A percentile compares a stretch with the other conserved stretches of the same genome.
These are phyloP conservation scores for Jackrogersella minutella DNA, from an alignment of 495 filamentous ascomycete species.

Conservation along the genomic window DNA sequence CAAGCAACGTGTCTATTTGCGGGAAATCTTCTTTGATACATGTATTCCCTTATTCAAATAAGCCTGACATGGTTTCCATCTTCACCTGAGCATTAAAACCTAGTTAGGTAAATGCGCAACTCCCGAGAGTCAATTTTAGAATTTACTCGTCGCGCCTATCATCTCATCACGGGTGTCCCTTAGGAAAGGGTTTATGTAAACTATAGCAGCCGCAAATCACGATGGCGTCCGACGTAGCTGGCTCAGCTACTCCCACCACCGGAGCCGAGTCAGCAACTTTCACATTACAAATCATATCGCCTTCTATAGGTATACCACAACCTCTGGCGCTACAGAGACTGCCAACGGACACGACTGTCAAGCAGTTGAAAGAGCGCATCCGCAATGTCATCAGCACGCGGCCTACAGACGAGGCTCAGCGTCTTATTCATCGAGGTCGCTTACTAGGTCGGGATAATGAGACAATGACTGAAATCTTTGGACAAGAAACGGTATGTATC, in stretches of 20 bases:
- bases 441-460: conserved; percentile 61
- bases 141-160: neutral
- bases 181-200: neutral
- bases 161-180: neutral
- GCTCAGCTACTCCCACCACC: conserved; percentile 25
- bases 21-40: conserved; percentile 21
- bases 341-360: conserved; percentile 63
- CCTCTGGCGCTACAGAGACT: conserved; percentile 63
- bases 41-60: neutral
- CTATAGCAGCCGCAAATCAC: conserved; percentile 12
- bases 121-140: conserved; percentile 1
- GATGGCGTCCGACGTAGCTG: conserved; percentile 39
- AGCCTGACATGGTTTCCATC: conserved; percentile 36
- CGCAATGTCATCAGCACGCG: conserved; percentile 60
- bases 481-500: conserved; percentile 61
- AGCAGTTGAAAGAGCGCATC: conserved; percentile 67
- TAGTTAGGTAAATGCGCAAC: conserved; percentile 22
- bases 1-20: conserved; percentile 36
- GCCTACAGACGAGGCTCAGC: conserved; percentile 63
- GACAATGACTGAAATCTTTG: conserved; percentile 66
- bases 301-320: conserved; percentile 63
- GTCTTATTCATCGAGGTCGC: conserved; percentile 73
- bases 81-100: conserved; percentile 16
- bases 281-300: conserved; percentile 70
- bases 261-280: conserved; percentile 45